Base-by-base conservation (phyloP, 768 basidiomycete genomes). In the Leccinum subgranulosum region DNA sequence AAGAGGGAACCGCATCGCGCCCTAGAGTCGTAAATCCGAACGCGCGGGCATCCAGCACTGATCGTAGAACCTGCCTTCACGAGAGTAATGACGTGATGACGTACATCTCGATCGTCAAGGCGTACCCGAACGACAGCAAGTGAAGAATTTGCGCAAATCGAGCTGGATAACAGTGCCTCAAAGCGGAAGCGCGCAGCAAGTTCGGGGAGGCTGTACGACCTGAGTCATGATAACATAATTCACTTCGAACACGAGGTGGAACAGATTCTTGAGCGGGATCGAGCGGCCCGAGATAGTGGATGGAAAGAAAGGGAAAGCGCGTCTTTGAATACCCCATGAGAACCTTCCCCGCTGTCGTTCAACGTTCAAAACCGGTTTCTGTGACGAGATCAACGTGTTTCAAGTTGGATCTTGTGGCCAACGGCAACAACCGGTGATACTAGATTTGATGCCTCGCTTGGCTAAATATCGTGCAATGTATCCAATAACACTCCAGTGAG, bases 11-110 rank as follows among this genome's bases (percentile, higher is more conserved):
- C 4, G 55, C 59, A 58, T 59, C 59, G 54, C 62, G 60, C 58
- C 56, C 49, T 48, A 43, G 43, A 57, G 51, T 61, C 65, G 54
- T 61, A 61, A 60, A 23, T 43, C 46, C n/a, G 45, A 50, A 57
- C 51, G 58, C 51, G 50, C 49, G 43, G 50, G 55, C 49, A 23
- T 55, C 45, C 47, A 29, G 50, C 50, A 50, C 36, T 49, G 58
- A 60, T 46, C 47, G 48, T 57, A 57, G 49, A 41, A 58, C 43
- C 54, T 57, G 34, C 49, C 10, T 57, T 54, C 55, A 56, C 54
- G 59, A 60, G 45, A 66, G 61, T 31, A n/a, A 57, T 72, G 72
- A 72, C 72, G 67, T 71, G 70, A 57, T 72, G 72, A 72, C 72
- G 67, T 71, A 72, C 70, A 54, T 27, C 41, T 27, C 41, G 56